Evolutionary conservation across 306 rosid species (phyloP).

Genomic region (Ammopiptanthus mongolicus): DNA sequence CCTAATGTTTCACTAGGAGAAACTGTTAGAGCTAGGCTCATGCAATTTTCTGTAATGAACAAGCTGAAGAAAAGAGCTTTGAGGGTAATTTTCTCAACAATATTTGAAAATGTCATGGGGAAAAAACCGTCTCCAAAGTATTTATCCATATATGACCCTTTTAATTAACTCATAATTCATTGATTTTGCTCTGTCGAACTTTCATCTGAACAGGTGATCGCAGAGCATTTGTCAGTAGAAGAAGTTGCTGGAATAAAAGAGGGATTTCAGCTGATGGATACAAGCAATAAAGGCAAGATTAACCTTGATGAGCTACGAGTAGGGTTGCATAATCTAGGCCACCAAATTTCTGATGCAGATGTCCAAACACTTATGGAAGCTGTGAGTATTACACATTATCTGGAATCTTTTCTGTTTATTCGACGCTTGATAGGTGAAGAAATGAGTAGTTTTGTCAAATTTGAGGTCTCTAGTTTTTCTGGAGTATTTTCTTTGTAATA

Average conservation of each 20-base stretch:
- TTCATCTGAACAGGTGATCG: conserved; percentile 61
- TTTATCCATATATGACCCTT: neutral
- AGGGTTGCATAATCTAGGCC: conserved; percentile 82
- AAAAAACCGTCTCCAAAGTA: neutral
- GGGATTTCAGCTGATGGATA: conserved; percentile 78
- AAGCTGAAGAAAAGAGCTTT: conserved; percentile 95
- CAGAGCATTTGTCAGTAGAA: conserved; percentile 78
- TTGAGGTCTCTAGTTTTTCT: neutral
- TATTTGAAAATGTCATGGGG: conserved; percentile 8
- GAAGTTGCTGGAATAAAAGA: conserved; percentile 89
- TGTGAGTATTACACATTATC: conserved; percentile 45
- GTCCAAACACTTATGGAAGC: conserved; percentile 84
- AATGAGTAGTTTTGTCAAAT: conserved; percentile 9
- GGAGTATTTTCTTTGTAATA: neutral
- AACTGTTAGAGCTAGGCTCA: conserved; percentile 81
- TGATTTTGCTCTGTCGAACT: conserved; percentile 16
- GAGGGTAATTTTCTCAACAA: conserved; percentile 52
- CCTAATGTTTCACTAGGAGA: conserved; percentile 89
- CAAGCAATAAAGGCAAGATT: conserved; percentile 58
- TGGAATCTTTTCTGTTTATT: conserved; percentile 1
- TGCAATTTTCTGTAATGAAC: conserved; percentile 95
- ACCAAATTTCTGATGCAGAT: conserved; percentile 76
- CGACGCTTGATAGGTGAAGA: neutral
- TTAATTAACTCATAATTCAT: neutral
- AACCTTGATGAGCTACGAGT: conserved; percentile 65